Conservation (phyloP, 208 protist genomes). For the Trichomonas vaginalis region DNA sequence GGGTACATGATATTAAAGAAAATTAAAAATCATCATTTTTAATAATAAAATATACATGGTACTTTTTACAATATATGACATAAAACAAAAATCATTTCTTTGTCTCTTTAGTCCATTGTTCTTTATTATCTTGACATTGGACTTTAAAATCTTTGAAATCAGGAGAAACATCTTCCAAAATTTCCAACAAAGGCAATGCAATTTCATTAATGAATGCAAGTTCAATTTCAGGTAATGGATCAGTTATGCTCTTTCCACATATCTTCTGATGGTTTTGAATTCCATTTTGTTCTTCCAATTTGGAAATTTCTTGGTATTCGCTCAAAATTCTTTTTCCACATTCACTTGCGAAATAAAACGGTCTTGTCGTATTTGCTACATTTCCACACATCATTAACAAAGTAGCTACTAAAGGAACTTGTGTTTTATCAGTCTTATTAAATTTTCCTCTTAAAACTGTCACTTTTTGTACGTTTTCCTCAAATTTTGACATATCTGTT, state of each 20-base stretch:
- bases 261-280: background rate
- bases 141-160: background rate
- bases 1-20: too few relatives aligned
- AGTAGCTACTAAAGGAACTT: background rate
- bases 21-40: too few relatives aligned
- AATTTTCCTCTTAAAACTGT: background rate
- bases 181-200: background rate
- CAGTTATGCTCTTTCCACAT: background rate
- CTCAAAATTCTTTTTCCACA: background rate
- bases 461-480: background rate
- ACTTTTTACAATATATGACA: too few relatives aligned
- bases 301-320: background rate
- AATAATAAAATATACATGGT: too few relatives aligned
- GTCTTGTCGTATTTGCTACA: background rate
- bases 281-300: background rate
- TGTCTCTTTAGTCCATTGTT: background rate
- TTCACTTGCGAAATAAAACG: background rate
- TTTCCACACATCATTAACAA: background rate
- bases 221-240: background rate
- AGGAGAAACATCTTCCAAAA: background rate
- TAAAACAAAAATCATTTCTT: too few relatives aligned
- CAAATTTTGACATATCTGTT: background rate
- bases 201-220: background rate
- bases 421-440: background rate
- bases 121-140: background rate